Percentiles rank a stretch among this genome's conserved stretches.
Evolutionary conservation across 1,139 yeast species (phyloP).

Genomic region (Saccharomycopsis hybrid): DNA sequence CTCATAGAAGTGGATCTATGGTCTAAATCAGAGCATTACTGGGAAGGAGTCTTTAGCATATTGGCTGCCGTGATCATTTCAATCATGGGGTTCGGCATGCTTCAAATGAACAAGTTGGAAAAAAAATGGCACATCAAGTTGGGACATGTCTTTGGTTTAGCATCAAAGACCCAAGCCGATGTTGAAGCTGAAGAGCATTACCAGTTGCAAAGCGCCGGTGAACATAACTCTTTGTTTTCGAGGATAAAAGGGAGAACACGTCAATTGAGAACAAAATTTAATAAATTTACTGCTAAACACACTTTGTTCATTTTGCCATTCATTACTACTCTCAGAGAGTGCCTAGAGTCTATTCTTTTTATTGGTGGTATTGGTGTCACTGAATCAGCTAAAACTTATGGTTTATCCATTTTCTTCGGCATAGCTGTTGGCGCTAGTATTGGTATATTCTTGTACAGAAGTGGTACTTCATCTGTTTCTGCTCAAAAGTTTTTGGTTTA

Average conservation of each 20-base stretch:
- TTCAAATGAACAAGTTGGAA: conserved; percentile 83
- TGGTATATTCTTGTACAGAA: conserved; percentile 66
- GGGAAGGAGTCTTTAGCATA: conserved; percentile 86
- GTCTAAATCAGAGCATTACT: conserved; percentile 80
- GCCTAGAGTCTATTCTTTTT: conserved; percentile 81
- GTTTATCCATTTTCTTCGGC: conserved; percentile 74
- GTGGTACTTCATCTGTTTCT: conserved; percentile 64
- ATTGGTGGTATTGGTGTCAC: conserved; percentile 83
- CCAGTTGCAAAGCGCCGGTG: neutral
- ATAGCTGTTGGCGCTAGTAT: conserved; percentile 56
- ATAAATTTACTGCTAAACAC: conserved; percentile 48
- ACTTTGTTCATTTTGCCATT: conserved; percentile 74
- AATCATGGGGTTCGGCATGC: conserved; percentile 86
- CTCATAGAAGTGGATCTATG: conserved; percentile 75
- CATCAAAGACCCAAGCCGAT: conserved; percentile 30
- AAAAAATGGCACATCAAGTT: conserved; percentile 90
- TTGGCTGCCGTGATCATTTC: conserved; percentile 82
- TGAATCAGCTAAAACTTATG: conserved; percentile 72
- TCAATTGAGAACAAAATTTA: conserved; percentile 23
- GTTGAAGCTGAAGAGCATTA: conserved; percentile 15
- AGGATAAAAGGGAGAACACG: no score
- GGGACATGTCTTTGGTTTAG: conserved; percentile 60
- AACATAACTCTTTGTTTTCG: neutral
- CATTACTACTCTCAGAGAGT: conserved; percentile 78
- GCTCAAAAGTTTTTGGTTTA: conserved; percentile 73